Conservation (phyloP, 192 early-diverging fungal genomes). For the Coemansia sp. region DNA sequence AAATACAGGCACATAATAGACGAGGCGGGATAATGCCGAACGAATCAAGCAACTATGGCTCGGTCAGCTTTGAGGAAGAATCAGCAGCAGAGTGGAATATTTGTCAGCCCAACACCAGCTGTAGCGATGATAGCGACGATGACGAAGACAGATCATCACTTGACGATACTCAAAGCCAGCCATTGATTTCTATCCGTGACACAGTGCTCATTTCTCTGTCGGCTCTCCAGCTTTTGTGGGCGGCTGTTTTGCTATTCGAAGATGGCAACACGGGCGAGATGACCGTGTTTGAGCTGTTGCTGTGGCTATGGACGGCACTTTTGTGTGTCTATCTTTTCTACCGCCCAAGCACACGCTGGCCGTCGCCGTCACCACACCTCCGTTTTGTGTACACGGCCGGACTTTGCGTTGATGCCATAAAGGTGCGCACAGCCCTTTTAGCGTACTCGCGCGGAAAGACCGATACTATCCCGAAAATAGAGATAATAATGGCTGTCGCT, state of each 20-base stretch:
- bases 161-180: conserved; percentile 3
- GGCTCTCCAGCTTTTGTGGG: conserved; percentile 20
- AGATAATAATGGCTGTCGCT: conserved; percentile 25
- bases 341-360: conserved; percentile 16
- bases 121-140: conserved; percentile 11
- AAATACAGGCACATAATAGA: neutral
- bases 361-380: conserved; percentile 53
- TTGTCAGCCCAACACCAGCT: neutral
- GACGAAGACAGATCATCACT: conserved; percentile 12
- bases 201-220: conserved; percentile 22
- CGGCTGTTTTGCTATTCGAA: conserved; percentile 10
- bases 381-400: conserved; percentile 41
- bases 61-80: neutral
- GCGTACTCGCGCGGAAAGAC: conserved; percentile 26
- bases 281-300: conserved; percentile 13
- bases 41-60: neutral
- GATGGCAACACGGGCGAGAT: conserved; percentile 1
- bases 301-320: conserved; percentile 44
- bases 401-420: conserved; percentile 24
- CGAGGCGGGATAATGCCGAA: neutral
- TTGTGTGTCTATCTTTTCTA: conserved; percentile 39
- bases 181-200: conserved; percentile 35
- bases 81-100: neutral
- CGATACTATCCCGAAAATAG: conserved; percentile 8
- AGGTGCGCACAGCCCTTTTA: conserved; percentile 38